These are phyloP conservation scores for Diaporthe nobilis DNA, from an alignment of 2,329 filamentous ascomycete genomes.

Conservation along the genomic window DNA sequence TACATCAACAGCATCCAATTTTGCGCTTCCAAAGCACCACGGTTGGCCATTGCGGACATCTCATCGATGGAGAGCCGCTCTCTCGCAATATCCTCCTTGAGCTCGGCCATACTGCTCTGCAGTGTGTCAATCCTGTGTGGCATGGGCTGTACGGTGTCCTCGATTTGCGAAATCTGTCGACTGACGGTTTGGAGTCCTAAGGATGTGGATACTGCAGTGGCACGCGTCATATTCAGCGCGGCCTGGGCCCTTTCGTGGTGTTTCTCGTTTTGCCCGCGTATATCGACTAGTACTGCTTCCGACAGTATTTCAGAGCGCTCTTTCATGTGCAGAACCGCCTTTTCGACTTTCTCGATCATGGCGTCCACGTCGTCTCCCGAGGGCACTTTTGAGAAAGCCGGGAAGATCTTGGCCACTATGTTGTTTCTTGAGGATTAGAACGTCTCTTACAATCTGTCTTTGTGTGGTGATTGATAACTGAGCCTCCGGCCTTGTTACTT, in stretches of 20 bases:
- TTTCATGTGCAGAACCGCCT: not conserved
- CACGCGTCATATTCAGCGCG: not conserved
- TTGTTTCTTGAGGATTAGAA: not conserved
- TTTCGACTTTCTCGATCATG: not conserved
- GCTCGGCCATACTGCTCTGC: not conserved
- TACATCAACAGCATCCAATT: not conserved
- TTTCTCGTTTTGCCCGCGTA: not conserved
- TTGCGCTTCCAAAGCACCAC: constrained; percentile 1
- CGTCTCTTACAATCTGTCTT: not conserved
- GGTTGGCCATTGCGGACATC: constrained; percentile 5
- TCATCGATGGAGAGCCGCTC: not conserved
- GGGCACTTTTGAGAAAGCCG: not conserved
- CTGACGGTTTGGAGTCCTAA: not conserved
- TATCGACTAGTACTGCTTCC: constrained; percentile 1
- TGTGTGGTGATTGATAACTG: not conserved
- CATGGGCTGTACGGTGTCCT: constrained; percentile 1
- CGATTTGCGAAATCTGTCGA: not conserved
- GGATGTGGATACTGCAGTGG: not conserved
- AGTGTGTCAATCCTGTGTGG: not conserved
- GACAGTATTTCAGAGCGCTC: not conserved
- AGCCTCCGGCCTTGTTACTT: not conserved
- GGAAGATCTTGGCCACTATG: constrained; percentile 12
- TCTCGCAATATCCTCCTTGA: not conserved
- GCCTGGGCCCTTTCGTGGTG: not conserved
- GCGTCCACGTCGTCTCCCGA: not conserved